Percentiles rank a stretch among this genome's conserved stretches.
These are phyloP conservation scores for Neocucurbitaria cava DNA, from an alignment of 2,329 filamentous ascomycete species.

Conservation along the genomic window DNA sequence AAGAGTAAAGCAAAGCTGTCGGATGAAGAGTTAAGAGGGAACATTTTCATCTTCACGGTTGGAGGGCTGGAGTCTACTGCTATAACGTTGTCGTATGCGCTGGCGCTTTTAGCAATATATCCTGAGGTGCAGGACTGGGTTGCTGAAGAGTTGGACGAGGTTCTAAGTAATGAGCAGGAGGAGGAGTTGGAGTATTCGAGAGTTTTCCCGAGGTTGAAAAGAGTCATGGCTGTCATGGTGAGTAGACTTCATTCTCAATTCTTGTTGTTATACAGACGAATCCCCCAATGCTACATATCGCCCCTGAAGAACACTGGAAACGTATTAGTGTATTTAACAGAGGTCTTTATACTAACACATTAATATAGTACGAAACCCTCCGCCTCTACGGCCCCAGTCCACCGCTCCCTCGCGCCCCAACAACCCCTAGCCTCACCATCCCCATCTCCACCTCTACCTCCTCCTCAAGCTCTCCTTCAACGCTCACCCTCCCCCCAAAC, in stretches of 20 bases:
- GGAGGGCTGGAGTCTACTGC: conserved; percentile 48
- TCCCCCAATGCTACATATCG: no score
- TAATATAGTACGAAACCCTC: conserved; percentile 34
- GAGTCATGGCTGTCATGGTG: conserved; percentile 59
- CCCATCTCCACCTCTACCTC: conserved; percentile 1
- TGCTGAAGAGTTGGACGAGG: conserved; percentile 55
- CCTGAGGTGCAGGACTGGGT: conserved; percentile 62
- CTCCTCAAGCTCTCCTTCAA: not conserved
- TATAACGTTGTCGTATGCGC: conserved; percentile 58
- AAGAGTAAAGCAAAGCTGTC: conserved; percentile 12
- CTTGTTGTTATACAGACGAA: not conserved
- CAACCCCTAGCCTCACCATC: conserved; percentile 8
- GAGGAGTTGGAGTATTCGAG: conserved; percentile 47
- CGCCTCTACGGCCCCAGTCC: conserved; percentile 32
- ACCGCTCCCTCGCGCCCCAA: conserved; percentile 18
- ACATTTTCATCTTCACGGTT: conserved; percentile 41
- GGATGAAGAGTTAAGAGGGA: conserved; percentile 35
- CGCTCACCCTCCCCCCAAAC: conserved; percentile 16
- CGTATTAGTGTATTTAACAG: no score
- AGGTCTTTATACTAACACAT: no score
- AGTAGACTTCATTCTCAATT: conserved; percentile 1
- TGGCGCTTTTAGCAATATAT: conserved; percentile 56
- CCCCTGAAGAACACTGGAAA: no score
- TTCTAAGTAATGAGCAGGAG: conserved; percentile 37
- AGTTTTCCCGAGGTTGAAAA: conserved; percentile 53